Base-by-base conservation (phyloP, 2,329 filamentous ascomycete species). In the Pyrenophora seminiperda region DNA sequence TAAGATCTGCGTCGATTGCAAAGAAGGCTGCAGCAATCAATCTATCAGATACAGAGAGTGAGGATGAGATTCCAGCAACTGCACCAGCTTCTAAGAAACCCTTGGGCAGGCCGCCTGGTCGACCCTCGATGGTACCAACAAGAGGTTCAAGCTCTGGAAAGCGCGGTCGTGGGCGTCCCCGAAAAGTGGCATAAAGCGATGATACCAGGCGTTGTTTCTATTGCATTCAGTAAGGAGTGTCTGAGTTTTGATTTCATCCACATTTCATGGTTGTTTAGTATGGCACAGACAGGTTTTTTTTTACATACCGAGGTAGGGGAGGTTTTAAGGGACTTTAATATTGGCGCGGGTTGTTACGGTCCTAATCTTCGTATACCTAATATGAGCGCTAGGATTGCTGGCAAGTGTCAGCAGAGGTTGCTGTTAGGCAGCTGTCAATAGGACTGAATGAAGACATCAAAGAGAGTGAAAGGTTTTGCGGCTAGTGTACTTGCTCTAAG, bases 21-120 rank as follows among this genome's bases (percentile, higher is more conserved):
- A 59, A 57, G 20, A 57, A 53, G 42, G 31, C 38, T n/a, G 57
- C 56, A 30, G 40, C 50, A 2, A 53, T 67, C 5, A 54, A 66
- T 11, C 17, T 68, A 1, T 68, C 66, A 1, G 62, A 65, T 3
- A 65, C 61, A 2, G 67, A 69, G 37, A 63, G 62, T 22, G 69
- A 72, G 29, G 70, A 68, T 17, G 66, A 67, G 10, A 63, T 73
- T 27, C 68, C 68, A 5, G 71, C 68, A 0, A 68, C 46, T 30
- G 59, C 66, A 11, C 63, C 66, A 5, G 32, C 37, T 6, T 40
- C 50, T 2, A 70, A 64, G 51, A 61, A 33, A 19, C 36, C 54
- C 11, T 36, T 63, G 7, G 62, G 63, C 7, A 50, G 59, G 46
- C 57, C 59, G 1, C 51, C 41, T 18, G 59, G 63, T 18, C 37